Evolutionary conservation across 1,139 yeast species (phyloP).

Genomic region (Hemisphaericaspora subhashii): DNA sequence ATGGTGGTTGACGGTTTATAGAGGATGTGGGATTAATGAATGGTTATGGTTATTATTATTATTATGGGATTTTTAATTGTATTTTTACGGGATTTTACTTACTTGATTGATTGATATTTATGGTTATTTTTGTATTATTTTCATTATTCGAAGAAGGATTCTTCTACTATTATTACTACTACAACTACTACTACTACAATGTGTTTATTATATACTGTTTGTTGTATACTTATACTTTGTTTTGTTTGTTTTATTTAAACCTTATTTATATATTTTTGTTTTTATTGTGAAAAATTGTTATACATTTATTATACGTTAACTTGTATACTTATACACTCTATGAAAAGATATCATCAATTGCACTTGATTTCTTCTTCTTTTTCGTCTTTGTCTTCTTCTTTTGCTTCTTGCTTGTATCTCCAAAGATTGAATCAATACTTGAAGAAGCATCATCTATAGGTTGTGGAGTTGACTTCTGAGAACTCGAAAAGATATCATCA

Average conservation of each 20-base stretch:
- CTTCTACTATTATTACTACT: too few relatives aligned
- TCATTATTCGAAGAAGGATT: too few relatives aligned
- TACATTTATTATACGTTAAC: neutral
- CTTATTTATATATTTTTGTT: neutral
- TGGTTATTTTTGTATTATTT: slow-evolving; percentile 1
- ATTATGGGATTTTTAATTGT: neutral
- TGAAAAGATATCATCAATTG: slow-evolving; percentile 63
- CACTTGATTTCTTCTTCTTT: slow-evolving; percentile 46
- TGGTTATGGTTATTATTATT: neutral
- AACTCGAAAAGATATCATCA: too few relatives aligned
- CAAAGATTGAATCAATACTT: slow-evolving; percentile 6
- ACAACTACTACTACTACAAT: too few relatives aligned
- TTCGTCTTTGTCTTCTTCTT: slow-evolving; percentile 45
- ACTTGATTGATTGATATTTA: slow-evolving; percentile 1
- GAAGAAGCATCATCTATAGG: too few relatives aligned
- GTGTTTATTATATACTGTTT: neutral
- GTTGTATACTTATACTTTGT: neutral
- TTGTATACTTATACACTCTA: slow-evolving; percentile 11
- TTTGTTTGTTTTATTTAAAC: neutral
- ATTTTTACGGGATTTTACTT: neutral
- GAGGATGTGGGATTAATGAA: neutral
- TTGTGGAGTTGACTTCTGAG: neutral
- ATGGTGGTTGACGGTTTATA: neutral
- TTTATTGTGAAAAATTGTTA: neutral
- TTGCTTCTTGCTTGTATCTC: slow-evolving; percentile 28